phyloP scores from a whole-genome alignment of 2,329 filamentous ascomycete genomes.

The Neonectria hederae region DNA sequence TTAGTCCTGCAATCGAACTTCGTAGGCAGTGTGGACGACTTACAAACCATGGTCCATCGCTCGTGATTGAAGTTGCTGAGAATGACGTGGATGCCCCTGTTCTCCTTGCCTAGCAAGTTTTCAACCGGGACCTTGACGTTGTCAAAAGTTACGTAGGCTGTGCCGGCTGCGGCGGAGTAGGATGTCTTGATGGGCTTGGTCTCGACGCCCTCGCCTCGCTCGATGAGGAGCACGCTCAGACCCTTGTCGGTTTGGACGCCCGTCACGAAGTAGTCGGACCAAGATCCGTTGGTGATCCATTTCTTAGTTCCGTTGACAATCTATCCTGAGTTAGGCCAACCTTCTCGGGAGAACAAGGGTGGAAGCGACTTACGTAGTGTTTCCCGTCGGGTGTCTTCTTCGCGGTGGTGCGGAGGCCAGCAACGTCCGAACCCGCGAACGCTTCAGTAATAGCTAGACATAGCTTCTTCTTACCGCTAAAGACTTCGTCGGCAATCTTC shows the following conservation, averaged over 20 bases:
- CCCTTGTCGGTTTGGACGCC: conserved; percentile 83
- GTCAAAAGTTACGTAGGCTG: conserved; percentile 83
- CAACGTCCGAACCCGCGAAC: conserved; percentile 83
- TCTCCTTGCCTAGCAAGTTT: conserved; percentile 81
- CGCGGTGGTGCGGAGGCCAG: conserved; percentile 80
- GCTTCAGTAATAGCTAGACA: conserved; percentile 89
- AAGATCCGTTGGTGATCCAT: conserved; percentile 87
- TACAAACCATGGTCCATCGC: conserved; percentile 78
- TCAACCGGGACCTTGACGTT: conserved; percentile 85
- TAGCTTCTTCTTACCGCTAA: conserved; percentile 86
- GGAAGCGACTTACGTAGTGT: conserved; percentile 66
- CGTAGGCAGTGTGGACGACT: conserved; percentile 36
- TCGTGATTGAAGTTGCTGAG: conserved; percentile 91
- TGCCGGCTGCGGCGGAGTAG: conserved; percentile 82
- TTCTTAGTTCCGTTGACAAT: conserved; percentile 81
- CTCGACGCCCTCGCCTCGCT: conserved; percentile 77
- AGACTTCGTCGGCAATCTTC: conserved; percentile 74
- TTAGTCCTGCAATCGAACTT: conserved; percentile 13
- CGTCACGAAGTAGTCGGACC: conserved; percentile 84
- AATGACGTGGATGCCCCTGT: conserved; percentile 87
- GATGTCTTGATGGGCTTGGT: conserved; percentile 82
- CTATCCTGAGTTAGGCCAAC: conserved; percentile 33
- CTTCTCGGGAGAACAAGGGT: conserved; percentile 11
- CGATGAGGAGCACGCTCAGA: conserved; percentile 79
- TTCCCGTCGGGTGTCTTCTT: conserved; percentile 79